phyloP scores from a whole-genome alignment of 208 protist species.

The Blastocrithidia nonstop region DNA sequence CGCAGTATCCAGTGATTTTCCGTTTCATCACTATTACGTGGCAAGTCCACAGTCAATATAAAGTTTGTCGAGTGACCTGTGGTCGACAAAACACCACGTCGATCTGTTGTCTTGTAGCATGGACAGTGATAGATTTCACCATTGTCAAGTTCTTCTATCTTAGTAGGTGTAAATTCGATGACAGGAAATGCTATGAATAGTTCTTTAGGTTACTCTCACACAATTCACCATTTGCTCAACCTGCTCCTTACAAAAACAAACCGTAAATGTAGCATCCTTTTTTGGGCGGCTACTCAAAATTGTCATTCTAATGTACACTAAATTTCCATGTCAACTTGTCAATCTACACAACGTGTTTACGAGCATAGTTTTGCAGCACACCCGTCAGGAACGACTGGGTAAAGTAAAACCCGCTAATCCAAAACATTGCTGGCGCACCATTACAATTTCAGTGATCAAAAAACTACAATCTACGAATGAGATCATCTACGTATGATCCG shows the following conservation, averaged over 20 bases:
- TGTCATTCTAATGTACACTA: constrained; percentile 37
- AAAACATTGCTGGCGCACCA: constrained; percentile 84
- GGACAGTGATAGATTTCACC: constrained; percentile 81
- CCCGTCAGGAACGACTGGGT: constrained; percentile 94
- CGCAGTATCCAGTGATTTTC: constrained; percentile 87
- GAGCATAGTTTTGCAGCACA: constrained; percentile 94
- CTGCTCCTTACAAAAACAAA: constrained; percentile 82
- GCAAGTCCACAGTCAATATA: constrained; percentile 86
- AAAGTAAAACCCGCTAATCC: constrained; percentile 96
- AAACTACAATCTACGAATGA: constrained; percentile 88
- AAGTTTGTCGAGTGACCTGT: constrained; percentile 97
- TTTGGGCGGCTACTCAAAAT: constrained; percentile 21
- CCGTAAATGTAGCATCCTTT: constrained; percentile 85
- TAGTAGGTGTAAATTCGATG: constrained; percentile 42
- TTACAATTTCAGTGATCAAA: constrained; percentile 71
- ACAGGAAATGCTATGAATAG: constrained; percentile 81
- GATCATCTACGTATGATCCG: constrained; percentile 90
- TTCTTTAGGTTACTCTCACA: constrained; percentile 85
- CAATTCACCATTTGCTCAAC: constrained; percentile 63
- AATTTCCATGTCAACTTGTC: constrained; percentile 94
- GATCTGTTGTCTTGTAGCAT: constrained; percentile 91
- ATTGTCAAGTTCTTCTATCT: constrained; percentile 30
- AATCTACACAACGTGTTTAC: constrained; percentile 91
- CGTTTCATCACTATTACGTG: constrained; percentile 27
- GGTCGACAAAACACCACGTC: constrained; percentile 90